A percentile compares a stretch with the other conserved stretches of the same genome.
Evolutionary conservation across 176 grass and related monocot genomes (phyloP).

Genomic region (Oryza officinalis): DNA sequence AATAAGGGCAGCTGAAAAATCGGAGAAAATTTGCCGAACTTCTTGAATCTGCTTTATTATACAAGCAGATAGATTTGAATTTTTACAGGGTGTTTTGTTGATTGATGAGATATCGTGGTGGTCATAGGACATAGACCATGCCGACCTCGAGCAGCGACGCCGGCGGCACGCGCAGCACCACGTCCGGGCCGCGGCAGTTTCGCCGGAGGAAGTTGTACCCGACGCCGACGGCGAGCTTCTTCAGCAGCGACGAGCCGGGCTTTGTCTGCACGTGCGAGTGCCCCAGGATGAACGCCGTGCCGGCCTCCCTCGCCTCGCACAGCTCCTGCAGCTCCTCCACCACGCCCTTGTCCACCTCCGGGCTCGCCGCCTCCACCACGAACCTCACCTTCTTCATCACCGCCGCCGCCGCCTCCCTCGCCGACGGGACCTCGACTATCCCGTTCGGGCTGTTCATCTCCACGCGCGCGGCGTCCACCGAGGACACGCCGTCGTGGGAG

Average conservation of each 20-base stretch:
- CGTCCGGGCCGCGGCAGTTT: constrained; percentile 90
- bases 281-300: constrained; percentile 87
- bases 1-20: not conserved
- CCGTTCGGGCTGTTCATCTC: not conserved
- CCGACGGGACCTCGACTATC: constrained; percentile 29
- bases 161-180: constrained; percentile 79
- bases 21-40: not conserved
- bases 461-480: constrained; percentile 27
- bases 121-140: constrained; percentile 91
- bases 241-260: constrained; percentile 76
- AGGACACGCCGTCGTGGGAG: constrained; percentile 22
- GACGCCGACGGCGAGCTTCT: constrained; percentile 69
- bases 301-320: constrained; percentile 68
- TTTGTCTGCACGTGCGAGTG: constrained; percentile 87
- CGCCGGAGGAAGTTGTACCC: constrained; percentile 84
- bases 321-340: constrained; percentile 76
- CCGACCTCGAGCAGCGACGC: constrained; percentile 97
- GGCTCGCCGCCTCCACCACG: constrained; percentile 47
- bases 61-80: constrained; percentile 11
- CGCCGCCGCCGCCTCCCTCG: not conserved
- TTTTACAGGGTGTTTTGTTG: not conserved
- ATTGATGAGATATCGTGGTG: not conserved
- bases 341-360: constrained; percentile 53
- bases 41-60: not conserved
- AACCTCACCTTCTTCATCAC: constrained; percentile 69